Evolutionary conservation across 176 grass and related monocot species (phyloP), one percentile per base, ranked within the genome.

Genomic region (Triticum monococcum): DNA sequence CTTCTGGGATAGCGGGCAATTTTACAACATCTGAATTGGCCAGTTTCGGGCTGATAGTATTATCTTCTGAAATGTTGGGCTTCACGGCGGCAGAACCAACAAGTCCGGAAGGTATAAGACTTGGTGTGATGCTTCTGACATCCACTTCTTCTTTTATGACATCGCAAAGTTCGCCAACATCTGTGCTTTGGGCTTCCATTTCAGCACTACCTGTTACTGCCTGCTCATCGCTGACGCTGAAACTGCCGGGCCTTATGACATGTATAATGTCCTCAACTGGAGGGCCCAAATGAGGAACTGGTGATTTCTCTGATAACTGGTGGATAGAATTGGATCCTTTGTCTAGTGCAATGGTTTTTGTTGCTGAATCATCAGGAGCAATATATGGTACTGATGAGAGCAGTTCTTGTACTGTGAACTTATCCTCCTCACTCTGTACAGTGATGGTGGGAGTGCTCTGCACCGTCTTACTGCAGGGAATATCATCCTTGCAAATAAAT

Each of bases 381-480:
- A 74, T 88, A 78, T 88, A 87, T 64, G 88, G 83, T 72, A 93
- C 89, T 25, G 94, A 86, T 61, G 94, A 97, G 77, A 97, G 92
- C 46, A 99, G 83, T 37, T 99, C 97, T 88, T 92, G 87, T 64
- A 99, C 97, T 36, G 90, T 93, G 82, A 94, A 97, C 85, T 93
- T 94, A 78, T 97, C 97, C 50, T 93, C 90, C n/a, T 90, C 94
- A 79, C 68, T 63, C 38, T 64, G 87, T 78, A 43, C 80, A 79
- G 56, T 85, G 17, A 68, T 83, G 23, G 25, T 56, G 5, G 67
- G 68, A 88, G 61, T 79, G 30, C 83, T 85, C 45, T 90, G 85
- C 12, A 57, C 80, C 16, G 72, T 64, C 54, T 85, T 77, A 68
- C 70, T 72, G 40, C 75, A 79, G 12, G 85, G 63, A 41, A 90